phyloP scores from a whole-genome alignment of 1,284 basidiomycete genomes.

The Trichosporon coremiiforme region DNA sequence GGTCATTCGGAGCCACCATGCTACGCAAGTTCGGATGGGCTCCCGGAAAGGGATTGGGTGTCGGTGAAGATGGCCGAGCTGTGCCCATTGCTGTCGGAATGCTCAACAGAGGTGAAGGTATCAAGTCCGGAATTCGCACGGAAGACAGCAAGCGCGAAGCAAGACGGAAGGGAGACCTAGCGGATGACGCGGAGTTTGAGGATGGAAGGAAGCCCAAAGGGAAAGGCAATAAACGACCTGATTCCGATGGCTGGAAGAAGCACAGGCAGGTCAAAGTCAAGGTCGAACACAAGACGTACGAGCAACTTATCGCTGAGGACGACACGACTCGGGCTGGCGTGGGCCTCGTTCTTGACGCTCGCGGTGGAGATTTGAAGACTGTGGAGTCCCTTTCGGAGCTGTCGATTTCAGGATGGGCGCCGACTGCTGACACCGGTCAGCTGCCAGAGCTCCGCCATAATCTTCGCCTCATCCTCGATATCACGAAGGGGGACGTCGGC shows the following conservation, averaged over 20 bases:
- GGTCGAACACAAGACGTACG: conserved; percentile 91
- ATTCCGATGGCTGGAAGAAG: conserved; percentile 57
- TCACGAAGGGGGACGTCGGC: conserved; percentile 77
- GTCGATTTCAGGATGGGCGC: conserved; percentile 76
- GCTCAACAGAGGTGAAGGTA: conserved; percentile 73
- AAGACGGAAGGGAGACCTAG: conserved; percentile 61
- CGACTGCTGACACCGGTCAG: conserved; percentile 76
- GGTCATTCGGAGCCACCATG: conserved; percentile 79
- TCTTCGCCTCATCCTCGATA: conserved; percentile 78
- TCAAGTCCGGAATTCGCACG: conserved; percentile 84
- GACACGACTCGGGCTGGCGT: conserved; percentile 61
- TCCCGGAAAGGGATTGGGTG: conserved; percentile 76
- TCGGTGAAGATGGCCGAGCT: conserved; percentile 77
- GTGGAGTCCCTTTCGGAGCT: conserved; percentile 78
- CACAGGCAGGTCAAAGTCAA: conserved; percentile 80
- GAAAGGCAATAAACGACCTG: neutral
- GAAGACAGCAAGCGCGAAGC: conserved; percentile 85
- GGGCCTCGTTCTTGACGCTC: conserved; percentile 88
- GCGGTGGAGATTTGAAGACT: conserved; percentile 80
- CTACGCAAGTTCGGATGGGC: conserved; percentile 95
- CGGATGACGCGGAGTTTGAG: conserved; percentile 60
- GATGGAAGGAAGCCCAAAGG: conserved; percentile 9
- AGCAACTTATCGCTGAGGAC: conserved; percentile 80
- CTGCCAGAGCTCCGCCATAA: conserved; percentile 97
- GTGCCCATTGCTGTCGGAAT: conserved; percentile 78